These are phyloP conservation scores for Seminavis robusta DNA, from an alignment of 108 stramenopile genomes.

Conservation along the genomic window DNA sequence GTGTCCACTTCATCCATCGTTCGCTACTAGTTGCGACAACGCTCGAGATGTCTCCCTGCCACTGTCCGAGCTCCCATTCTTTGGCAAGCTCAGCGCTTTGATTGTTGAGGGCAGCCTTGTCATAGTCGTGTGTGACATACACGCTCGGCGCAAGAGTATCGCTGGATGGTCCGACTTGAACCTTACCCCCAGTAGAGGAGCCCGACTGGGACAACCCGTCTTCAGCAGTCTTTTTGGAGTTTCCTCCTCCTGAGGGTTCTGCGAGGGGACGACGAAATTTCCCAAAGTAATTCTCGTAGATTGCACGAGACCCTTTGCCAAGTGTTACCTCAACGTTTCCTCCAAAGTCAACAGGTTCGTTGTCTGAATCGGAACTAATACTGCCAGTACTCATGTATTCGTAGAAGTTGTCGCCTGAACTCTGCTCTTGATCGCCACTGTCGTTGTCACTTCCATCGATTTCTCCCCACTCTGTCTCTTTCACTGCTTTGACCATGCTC, in stretches of 20 bases:
- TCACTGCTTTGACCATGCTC: constrained; percentile 59
- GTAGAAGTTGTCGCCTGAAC: constrained; percentile 33
- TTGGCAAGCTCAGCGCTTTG: constrained; percentile 56
- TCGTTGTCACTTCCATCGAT: constrained; percentile 19
- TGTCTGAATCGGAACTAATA: constrained; percentile 23
- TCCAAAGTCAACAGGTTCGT: constrained; percentile 3
- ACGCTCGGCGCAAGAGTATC: constrained; percentile 65
- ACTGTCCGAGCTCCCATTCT: constrained; percentile 32
- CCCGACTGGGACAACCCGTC: not conserved
- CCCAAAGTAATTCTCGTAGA: constrained; percentile 40
- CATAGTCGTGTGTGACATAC: constrained; percentile 30
- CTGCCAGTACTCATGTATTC: constrained; percentile 36
- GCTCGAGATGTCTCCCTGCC: no score
- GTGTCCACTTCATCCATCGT: no score
- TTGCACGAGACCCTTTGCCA: constrained; percentile 6
- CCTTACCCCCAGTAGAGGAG: no score
- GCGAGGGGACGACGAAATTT: constrained; percentile 2
- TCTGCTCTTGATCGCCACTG: constrained; percentile 20
- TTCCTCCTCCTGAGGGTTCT: no score
- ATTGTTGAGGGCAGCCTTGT: constrained; percentile 34
- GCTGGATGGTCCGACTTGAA: constrained; percentile 45
- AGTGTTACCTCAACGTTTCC: not conserved
- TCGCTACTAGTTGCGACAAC: no score
- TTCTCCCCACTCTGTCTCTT: constrained; percentile 75
- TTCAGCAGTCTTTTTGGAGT: no score